Percentiles rank a stretch among this genome's conserved stretches.
Evolutionary conservation across 352 stramenopile species (phyloP).

Genomic region (Globisporangium nodosum): DNA sequence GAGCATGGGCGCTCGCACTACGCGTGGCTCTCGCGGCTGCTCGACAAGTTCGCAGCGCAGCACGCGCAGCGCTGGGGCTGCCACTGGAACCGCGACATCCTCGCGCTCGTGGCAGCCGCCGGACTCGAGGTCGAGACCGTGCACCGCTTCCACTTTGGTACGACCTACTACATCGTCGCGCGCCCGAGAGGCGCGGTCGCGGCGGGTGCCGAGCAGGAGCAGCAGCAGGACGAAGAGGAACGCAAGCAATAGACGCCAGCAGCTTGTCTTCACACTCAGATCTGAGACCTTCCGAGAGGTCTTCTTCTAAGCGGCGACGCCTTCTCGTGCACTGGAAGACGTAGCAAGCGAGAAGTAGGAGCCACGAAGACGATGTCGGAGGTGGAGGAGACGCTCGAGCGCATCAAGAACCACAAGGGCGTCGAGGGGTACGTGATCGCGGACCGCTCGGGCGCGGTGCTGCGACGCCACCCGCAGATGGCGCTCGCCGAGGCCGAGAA

Average conservation of each 20-base stretch:
- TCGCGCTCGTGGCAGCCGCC: slow-evolving; percentile 76
- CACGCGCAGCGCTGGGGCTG: slow-evolving; percentile 95
- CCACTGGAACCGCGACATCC: slow-evolving; percentile 95
- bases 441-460: slow-evolving; percentile 85
- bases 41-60: slow-evolving; percentile 91
- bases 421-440: slow-evolving; percentile 95
- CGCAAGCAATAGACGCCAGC: neutral
- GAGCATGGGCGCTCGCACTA: slow-evolving; percentile 93
- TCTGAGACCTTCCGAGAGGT: neutral
- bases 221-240: no score
- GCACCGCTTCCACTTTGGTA: slow-evolving; percentile 94
- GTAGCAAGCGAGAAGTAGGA: neutral
- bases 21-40: slow-evolving; percentile 82
- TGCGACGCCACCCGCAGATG: slow-evolving; percentile 90
- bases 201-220: neutral
- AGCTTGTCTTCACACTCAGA: no score
- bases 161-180: slow-evolving; percentile 89
- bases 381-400: slow-evolving; percentile 93
- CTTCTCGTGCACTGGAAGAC: neutral
- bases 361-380: slow-evolving; percentile 55
- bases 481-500: slow-evolving; percentile 86
- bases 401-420: slow-evolving; percentile 93
- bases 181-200: slow-evolving; percentile 18
- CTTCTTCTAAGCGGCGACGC: neutral
- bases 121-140: slow-evolving; percentile 85